Conservation (phyloP, 2,329 filamentous ascomycete species). For the Truncatella angustata region DNA sequence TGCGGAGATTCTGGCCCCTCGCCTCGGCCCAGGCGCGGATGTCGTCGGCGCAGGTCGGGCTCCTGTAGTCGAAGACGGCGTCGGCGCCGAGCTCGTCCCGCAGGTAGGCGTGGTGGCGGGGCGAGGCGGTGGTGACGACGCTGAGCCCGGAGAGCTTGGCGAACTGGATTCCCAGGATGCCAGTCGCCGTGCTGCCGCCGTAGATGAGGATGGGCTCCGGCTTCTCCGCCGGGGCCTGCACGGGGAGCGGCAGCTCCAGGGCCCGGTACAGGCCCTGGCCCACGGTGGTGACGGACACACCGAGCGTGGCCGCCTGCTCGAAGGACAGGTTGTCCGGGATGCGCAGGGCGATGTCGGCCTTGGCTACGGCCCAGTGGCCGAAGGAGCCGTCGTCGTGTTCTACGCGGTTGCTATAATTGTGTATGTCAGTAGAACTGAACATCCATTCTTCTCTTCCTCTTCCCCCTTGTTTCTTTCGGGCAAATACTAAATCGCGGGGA, state of each 20-base stretch:
- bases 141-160: constrained; percentile 38
- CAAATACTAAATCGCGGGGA: no score
- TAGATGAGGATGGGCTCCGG: constrained; percentile 41
- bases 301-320: constrained; percentile 43
- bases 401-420: constrained; percentile 25
- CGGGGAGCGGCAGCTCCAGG: constrained; percentile 45
- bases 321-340: constrained; percentile 44
- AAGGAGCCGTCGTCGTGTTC: constrained; percentile 42
- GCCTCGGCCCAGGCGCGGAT: constrained; percentile 19
- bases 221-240: constrained; percentile 18
- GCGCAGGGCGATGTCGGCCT: constrained; percentile 39
- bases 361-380: constrained; percentile 36
- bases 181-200: constrained; percentile 53
- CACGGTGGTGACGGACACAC: constrained; percentile 40
- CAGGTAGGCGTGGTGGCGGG: constrained; percentile 34
- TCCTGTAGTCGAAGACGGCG: constrained; percentile 31
- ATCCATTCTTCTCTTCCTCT: no score
- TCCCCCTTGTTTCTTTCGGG: no score
- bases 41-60: constrained; percentile 18
- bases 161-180: constrained; percentile 48
- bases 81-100: constrained; percentile 25
- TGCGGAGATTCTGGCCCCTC: constrained; percentile 15
- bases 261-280: constrained; percentile 46
- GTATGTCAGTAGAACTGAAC: not conserved
- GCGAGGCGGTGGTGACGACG: constrained; percentile 38